Conservation (phyloP, 169 alveolate species). For the Plasmodium knowlesi region DNA sequence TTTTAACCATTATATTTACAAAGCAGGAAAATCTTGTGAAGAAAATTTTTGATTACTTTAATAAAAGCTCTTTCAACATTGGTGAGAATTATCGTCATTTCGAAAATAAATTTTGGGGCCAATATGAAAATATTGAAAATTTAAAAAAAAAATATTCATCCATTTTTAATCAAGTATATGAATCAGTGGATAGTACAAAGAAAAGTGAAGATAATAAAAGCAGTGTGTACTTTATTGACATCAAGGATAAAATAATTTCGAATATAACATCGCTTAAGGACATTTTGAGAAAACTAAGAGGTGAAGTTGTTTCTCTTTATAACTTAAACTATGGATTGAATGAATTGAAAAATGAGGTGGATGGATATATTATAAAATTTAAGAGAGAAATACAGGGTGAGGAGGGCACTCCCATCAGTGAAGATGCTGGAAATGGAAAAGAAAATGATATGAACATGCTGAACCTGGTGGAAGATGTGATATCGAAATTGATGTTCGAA, state of each 20-base stretch:
- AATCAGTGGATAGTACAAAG: not conserved
- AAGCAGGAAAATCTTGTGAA: not conserved
- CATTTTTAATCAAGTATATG: not conserved
- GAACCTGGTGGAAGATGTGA: not conserved
- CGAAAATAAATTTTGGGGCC: not conserved
- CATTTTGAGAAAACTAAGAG: not conserved
- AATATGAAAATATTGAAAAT: conserved; percentile 4
- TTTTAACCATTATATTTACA: conserved; percentile 12
- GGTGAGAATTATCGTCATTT: conserved; percentile 9
- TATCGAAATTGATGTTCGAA: not conserved
- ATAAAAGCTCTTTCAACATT: not conserved
- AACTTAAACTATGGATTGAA: not conserved
- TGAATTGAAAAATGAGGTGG: conserved; percentile 6
- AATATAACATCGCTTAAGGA: not conserved
- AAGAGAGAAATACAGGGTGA: not conserved
- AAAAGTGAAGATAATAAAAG: not conserved
- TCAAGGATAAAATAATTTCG: not conserved
- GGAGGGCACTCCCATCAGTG: not conserved
- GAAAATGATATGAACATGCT: not conserved
- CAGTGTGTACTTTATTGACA: not conserved
- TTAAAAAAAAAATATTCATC: not conserved
- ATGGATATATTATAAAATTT: not conserved
- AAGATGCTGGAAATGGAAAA: not conserved
- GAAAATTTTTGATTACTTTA: not conserved
- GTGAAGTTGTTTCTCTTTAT: not conserved